Conservation (phyloP, 2,329 filamentous ascomycete species). For the Gnomoniopsis smithogilvyi region DNA sequence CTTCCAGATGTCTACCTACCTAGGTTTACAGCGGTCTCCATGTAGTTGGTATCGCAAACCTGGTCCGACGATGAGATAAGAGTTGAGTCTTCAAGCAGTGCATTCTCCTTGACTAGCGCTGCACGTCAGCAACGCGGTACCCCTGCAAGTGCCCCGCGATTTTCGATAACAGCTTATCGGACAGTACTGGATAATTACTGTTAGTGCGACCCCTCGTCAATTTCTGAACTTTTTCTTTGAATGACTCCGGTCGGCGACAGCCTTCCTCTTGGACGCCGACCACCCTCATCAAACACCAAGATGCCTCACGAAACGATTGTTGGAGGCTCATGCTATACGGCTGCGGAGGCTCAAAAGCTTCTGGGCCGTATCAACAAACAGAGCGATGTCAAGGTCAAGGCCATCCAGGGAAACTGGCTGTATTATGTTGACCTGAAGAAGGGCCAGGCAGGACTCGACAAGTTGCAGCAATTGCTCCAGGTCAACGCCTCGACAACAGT, state of each 20-base stretch:
- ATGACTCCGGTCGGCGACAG: conserved; percentile 9
- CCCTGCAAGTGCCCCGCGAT: conserved; percentile 17
- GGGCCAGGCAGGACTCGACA: conserved; percentile 39
- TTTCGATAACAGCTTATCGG: conserved; percentile 12
- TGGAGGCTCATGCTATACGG: conserved; percentile 19
- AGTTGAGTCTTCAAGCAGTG: too few relatives aligned
- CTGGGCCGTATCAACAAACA: conserved; percentile 21
- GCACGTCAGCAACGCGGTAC: background rate
- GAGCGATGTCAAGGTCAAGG: conserved; percentile 35
- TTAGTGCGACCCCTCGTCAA: conserved; percentile 11
- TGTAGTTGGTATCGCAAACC: too few relatives aligned
- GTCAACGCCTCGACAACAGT: conserved; percentile 29
- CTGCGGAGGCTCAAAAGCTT: conserved; percentile 17
- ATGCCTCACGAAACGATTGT: conserved; percentile 16
- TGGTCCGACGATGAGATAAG: too few relatives aligned
- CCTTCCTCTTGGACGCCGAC: conserved; percentile 1
- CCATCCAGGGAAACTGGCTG: conserved; percentile 52
- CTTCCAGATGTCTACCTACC: too few relatives aligned
- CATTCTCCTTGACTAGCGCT: background rate
- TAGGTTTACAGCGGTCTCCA: too few relatives aligned
- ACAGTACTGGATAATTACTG: background rate
- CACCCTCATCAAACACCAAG: background rate
- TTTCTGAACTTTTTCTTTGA: conserved; percentile 1
- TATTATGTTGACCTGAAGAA: conserved; percentile 66
- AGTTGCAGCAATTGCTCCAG: conserved; percentile 44